phyloP scores from a whole-genome alignment of 208 protist genomes.

The Wallacemonas sp. region DNA sequence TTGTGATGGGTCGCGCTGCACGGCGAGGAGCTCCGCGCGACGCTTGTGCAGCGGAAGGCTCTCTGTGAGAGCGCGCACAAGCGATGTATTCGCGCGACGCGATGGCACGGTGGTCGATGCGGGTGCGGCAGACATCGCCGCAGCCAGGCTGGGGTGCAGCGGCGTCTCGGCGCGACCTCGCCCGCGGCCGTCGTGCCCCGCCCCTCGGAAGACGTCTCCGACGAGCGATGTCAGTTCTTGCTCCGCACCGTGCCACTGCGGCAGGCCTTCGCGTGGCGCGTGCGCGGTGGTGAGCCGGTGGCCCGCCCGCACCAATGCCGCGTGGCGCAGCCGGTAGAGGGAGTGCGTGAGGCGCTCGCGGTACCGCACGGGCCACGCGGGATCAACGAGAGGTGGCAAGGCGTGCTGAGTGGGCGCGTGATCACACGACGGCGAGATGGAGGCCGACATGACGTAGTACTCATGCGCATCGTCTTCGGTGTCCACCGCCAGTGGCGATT shows the following conservation, averaged over 20 bases:
- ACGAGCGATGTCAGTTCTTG: not conserved
- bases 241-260: constrained; percentile 35
- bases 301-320: constrained; percentile 30
- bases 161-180: not conserved
- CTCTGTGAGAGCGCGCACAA: not conserved
- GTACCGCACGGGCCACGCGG: constrained; percentile 25
- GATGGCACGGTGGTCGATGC: constrained; percentile 3
- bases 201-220: not conserved
- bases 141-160: constrained; percentile 5
- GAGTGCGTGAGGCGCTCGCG: constrained; percentile 38
- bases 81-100: not conserved
- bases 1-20: not conserved
- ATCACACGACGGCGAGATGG: not conserved
- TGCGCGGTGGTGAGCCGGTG: constrained; percentile 13
- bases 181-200: not conserved
- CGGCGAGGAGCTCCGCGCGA: not conserved
- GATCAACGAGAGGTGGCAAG: constrained; percentile 22
- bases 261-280: constrained; percentile 11
- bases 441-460: not conserved
- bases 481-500: not conserved
- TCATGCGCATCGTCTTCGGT: not conserved
- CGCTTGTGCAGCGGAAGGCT: not conserved
- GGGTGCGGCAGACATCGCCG: not conserved
- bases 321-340: constrained; percentile 46
- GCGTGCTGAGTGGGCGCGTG: not conserved